Percentiles rank a stretch among this genome's conserved stretches.
These are phyloP conservation scores for Aspergillus udagawae DNA, from an alignment of 2,329 filamentous ascomycete genomes.

Conservation along the genomic window DNA sequence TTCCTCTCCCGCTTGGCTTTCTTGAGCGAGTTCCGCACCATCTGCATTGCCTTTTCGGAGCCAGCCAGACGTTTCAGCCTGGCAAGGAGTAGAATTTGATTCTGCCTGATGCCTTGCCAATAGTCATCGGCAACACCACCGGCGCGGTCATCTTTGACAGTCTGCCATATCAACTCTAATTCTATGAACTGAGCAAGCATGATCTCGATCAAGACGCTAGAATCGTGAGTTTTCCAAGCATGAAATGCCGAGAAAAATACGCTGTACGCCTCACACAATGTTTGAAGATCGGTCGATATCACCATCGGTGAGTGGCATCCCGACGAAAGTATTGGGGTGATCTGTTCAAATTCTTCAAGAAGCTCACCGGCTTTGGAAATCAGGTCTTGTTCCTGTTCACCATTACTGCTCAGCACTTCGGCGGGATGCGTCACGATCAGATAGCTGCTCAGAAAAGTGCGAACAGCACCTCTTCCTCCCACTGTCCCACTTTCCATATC, in stretches of 20 bases:
- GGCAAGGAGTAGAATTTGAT: slow-evolving; percentile 60
- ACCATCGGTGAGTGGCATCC: slow-evolving; percentile 35
- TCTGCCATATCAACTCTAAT: slow-evolving; percentile 64
- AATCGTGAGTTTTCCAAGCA: slow-evolving; percentile 63
- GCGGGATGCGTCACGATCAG: slow-evolving; percentile 59
- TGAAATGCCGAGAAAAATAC: slow-evolving; percentile 61
- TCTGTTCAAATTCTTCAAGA: slow-evolving; percentile 53
- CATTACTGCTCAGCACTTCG: slow-evolving; percentile 57
- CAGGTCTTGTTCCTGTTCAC: slow-evolving; percentile 60
- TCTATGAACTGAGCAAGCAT: slow-evolving; percentile 66
- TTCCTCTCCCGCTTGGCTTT: slow-evolving; percentile 54
- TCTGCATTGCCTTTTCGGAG: slow-evolving; percentile 54
- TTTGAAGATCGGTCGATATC: slow-evolving; percentile 46
- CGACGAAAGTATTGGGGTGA: slow-evolving; percentile 47
- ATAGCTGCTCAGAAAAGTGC: slow-evolving; percentile 62
- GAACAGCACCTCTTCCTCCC: slow-evolving; percentile 49
- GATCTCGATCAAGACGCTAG: slow-evolving; percentile 58
- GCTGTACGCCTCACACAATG: slow-evolving; percentile 54
- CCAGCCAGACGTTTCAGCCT: slow-evolving; percentile 60
- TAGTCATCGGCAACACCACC: slow-evolving; percentile 62
- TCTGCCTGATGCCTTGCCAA: slow-evolving; percentile 61
- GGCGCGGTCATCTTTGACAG: slow-evolving; percentile 59
- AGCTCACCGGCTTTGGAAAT: slow-evolving; percentile 59
- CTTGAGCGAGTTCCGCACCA: slow-evolving; percentile 58
- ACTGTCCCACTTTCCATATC: slow-evolving; percentile 48